A percentile compares a stretch with the other conserved stretches of the same genome.
These are phyloP conservation scores for Cornus kousa DNA, from an alignment of 148 eudicot genomes.

Conservation along the genomic window DNA sequence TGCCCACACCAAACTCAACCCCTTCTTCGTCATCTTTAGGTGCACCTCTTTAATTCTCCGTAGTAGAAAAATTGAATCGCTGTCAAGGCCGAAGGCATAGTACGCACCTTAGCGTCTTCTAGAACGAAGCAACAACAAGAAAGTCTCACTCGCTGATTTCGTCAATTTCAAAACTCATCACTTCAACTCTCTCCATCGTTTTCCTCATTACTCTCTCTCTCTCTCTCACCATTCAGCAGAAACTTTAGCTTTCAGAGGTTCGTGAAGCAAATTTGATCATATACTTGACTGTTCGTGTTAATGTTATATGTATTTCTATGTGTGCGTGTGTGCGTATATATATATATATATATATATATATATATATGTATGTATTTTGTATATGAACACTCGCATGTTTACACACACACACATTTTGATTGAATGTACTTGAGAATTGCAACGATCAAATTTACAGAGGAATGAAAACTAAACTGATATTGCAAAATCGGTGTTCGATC, in stretches of 20 bases:
- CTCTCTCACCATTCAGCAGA: not conserved
- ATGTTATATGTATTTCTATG: no score
- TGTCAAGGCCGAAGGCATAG: not conserved
- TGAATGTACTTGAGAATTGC: not conserved
- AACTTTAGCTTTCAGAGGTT: not conserved
- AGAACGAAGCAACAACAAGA: not conserved
- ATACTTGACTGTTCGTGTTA: no score
- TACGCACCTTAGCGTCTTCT: not conserved
- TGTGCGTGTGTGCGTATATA: no score
- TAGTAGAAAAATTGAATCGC: not conserved
- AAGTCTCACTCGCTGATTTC: not conserved
- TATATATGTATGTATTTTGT: no score
- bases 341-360: no score
- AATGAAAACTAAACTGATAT: not conserved
- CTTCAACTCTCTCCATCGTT: not conserved
- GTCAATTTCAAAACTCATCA: not conserved
- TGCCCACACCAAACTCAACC: not conserved
- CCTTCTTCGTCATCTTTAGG: not conserved
- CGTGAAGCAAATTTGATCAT: not conserved
- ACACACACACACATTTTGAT: no score
- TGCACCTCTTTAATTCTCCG: not conserved
- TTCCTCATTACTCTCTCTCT: not conserved
- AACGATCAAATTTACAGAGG: not conserved
- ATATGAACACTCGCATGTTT: not conserved
- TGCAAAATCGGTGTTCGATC: not conserved